phyloP scores from a whole-genome alignment of 805 yeast genomes.

The Barnettozyma siamensis region DNA sequence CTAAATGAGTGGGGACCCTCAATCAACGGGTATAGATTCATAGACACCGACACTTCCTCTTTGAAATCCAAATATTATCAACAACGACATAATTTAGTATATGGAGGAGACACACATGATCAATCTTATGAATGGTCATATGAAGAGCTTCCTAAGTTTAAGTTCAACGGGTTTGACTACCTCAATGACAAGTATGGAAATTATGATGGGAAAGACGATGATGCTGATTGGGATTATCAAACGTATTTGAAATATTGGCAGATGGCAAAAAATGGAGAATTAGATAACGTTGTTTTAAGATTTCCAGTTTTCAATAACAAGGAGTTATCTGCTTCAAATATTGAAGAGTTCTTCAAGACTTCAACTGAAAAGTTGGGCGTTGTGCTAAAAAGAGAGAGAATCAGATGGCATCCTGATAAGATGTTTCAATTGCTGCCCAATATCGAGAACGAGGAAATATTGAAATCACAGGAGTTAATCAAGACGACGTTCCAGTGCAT shows the following conservation, averaged over 20 bases:
- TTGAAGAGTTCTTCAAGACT: constrained; percentile 15
- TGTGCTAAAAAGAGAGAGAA: constrained; percentile 41
- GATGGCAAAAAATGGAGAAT: constrained; percentile 7
- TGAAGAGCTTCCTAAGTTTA: constrained; percentile 15
- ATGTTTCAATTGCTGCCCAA: constrained; percentile 33
- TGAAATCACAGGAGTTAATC: constrained; percentile 21
- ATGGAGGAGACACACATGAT: background rate
- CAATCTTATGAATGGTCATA: constrained; percentile 17
- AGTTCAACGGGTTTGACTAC: constrained; percentile 1
- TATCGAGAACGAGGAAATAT: constrained; percentile 4
- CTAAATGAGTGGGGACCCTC: constrained; percentile 24
- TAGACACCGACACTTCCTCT: constrained; percentile 2
- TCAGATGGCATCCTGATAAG: constrained; percentile 70
- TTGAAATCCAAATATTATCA: constrained; percentile 8
- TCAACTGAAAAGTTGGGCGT: constrained; percentile 6
- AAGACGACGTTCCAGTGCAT: constrained; percentile 39
- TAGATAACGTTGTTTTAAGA: constrained; percentile 11
- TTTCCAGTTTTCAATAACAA: constrained; percentile 29
- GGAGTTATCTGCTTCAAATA: constrained; percentile 17
- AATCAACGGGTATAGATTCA: constrained; percentile 25
- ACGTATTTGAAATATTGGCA: constrained; percentile 28
- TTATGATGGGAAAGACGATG: too few species aligned
- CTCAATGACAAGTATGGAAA: background rate
- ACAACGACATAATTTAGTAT: constrained; percentile 6
- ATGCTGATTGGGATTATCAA: constrained; percentile 6